Percentiles rank a stretch among this genome's conserved stretches.
These are phyloP conservation scores for Phytopythium aichiense DNA, from an alignment of 352 stramenopile species.

Conservation along the genomic window DNA sequence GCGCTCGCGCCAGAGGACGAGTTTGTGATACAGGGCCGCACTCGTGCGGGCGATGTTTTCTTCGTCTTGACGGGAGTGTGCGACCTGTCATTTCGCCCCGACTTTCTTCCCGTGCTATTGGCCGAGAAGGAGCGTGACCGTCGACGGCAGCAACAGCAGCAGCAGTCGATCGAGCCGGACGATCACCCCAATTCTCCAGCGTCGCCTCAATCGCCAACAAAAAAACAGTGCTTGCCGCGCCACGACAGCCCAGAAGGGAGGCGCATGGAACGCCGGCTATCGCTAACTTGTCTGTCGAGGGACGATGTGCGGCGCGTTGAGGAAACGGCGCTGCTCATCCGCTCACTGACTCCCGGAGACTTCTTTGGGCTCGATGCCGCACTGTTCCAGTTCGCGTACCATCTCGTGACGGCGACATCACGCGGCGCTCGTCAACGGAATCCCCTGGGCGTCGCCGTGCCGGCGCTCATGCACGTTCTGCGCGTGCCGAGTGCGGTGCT, in stretches of 20 bases:
- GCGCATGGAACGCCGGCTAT: neutral
- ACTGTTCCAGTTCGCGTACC: conserved; percentile 33
- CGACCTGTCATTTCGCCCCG: conserved; percentile 22
- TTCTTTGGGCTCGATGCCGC: conserved; percentile 45
- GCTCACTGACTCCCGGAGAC: conserved; percentile 30
- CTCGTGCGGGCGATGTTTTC: conserved; percentile 19
- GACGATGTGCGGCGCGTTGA: conserved; percentile 9
- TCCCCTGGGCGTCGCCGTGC: conserved; percentile 34
- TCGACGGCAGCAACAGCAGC: conserved; percentile 5
- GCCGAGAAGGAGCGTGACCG: conserved; percentile 14
- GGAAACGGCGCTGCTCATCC: conserved; percentile 13
- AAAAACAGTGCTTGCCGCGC: neutral
- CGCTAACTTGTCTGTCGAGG: neutral
- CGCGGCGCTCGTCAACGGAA: conserved; percentile 44
- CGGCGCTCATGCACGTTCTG: conserved; percentile 30
- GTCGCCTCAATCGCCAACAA: neutral
- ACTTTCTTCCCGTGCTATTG: conserved; percentile 23
- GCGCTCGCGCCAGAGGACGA: conserved; percentile 12
- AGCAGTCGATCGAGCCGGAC: neutral
- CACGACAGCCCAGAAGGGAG: neutral
- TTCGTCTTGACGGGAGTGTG: conserved; percentile 28
- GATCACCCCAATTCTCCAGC: neutral
- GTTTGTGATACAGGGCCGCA: conserved; percentile 26
- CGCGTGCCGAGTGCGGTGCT: conserved; percentile 26
- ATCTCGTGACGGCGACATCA: conserved; percentile 29